Conservation (phyloP, 345 rosid genomes). For the Euclidium syriacum region DNA sequence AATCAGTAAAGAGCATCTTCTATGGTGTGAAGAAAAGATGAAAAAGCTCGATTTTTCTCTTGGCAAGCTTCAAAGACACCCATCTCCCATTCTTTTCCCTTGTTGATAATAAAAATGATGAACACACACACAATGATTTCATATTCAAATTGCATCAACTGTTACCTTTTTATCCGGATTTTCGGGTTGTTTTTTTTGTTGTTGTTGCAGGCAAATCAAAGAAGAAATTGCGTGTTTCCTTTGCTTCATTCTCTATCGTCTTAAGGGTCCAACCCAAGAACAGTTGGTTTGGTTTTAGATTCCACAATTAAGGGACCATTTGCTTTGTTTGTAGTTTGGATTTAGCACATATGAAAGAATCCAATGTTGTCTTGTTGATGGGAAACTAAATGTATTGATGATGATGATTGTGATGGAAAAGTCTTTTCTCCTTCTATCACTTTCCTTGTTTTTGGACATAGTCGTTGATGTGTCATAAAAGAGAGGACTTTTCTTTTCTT, state of each 20-base stretch:
- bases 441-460: constrained; percentile 23
- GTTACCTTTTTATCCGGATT: neutral
- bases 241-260: neutral
- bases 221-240: constrained; percentile 8
- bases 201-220: neutral
- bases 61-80: constrained; percentile 72
- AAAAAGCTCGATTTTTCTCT: constrained; percentile 57
- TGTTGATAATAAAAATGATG: constrained; percentile 39
- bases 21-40: constrained; percentile 97
- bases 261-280: constrained; percentile 6
- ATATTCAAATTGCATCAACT: neutral
- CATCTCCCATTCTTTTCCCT: constrained; percentile 79
- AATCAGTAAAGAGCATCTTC: constrained; percentile 68
- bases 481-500: neutral
- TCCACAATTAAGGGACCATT: constrained; percentile 11
- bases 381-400: constrained; percentile 17
- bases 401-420: constrained; percentile 11
- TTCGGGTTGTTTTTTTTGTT: neutral
- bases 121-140: constrained; percentile 14
- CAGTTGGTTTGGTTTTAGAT: constrained; percentile 11
- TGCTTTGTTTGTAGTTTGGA: constrained; percentile 13
- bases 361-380: constrained; percentile 29
- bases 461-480: constrained; percentile 4
- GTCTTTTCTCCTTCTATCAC: constrained; percentile 18
- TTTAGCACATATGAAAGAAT: constrained; percentile 27